A percentile compares a stretch with the other conserved stretches of the same genome.
These are phyloP conservation scores for Schizonepeta tenuifolia DNA, from an alignment of 257 asterid species.

Conservation along the genomic window DNA sequence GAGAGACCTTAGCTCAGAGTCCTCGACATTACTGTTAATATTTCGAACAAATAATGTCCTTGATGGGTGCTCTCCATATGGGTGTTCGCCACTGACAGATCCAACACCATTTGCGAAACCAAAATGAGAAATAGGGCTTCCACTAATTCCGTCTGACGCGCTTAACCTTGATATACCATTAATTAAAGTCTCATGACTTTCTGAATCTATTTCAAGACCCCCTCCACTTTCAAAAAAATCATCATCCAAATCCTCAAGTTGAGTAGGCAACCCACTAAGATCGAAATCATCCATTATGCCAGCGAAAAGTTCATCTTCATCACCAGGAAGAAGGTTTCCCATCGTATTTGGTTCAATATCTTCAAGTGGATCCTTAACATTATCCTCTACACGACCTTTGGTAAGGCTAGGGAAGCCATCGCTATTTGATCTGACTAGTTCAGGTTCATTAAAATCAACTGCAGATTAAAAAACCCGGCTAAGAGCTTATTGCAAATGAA, in stretches of 20 bases:
- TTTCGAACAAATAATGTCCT: constrained; percentile 77
- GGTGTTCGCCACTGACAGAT: constrained; percentile 69
- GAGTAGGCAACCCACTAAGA: constrained; percentile 87
- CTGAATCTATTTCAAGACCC: constrained; percentile 82
- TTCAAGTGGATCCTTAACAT: constrained; percentile 57
- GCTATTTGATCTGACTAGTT: constrained; percentile 44
- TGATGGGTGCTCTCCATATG: constrained; percentile 80
- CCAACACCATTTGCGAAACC: constrained; percentile 62
- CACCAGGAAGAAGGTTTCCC: constrained; percentile 80
- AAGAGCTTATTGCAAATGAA: constrained; percentile 20
- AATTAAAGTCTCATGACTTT: constrained; percentile 52
- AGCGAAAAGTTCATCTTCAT: constrained; percentile 90
- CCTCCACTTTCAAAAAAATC: constrained; percentile 97
- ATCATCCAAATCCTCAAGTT: constrained; percentile 92
- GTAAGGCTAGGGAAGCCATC: constrained; percentile 60
- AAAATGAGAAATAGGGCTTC: constrained; percentile 50
- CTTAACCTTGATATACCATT: constrained; percentile 64
- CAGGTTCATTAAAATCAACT: constrained; percentile 64
- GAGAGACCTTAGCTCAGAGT: constrained; percentile 63
- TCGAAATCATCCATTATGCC: constrained; percentile 92
- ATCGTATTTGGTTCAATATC: constrained; percentile 48
- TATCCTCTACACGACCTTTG: constrained; percentile 45
- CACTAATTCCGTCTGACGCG: constrained; percentile 66
- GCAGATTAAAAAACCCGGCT: constrained; percentile 36
- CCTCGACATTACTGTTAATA: constrained; percentile 77